Evolutionary conservation across 2,329 filamentous ascomycete species (phyloP).

Genomic region (Trichoderma koningii): DNA sequence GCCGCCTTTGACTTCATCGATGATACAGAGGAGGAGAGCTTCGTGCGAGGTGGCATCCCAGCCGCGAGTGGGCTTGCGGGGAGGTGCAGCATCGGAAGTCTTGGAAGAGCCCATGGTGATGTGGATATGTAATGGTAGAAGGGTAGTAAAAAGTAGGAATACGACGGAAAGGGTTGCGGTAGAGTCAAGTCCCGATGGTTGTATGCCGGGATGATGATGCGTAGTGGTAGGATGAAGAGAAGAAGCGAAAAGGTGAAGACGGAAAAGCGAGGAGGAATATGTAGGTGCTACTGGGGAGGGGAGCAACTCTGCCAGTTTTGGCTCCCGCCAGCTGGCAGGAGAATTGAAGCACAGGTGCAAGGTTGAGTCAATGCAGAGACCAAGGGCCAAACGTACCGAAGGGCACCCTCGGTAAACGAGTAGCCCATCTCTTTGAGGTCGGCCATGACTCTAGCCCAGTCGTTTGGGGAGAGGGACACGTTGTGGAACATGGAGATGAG

Average conservation of each 20-base stretch:
- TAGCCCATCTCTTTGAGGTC: constrained; percentile 45
- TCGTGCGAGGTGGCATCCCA: constrained; percentile 45
- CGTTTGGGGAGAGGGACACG: constrained; percentile 38
- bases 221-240: background rate
- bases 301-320: background rate
- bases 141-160: background rate
- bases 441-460: constrained; percentile 43
- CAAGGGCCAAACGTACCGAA: constrained; percentile 41
- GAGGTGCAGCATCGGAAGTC: background rate
- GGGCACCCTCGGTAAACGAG: constrained; percentile 44
- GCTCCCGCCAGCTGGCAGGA: constrained; percentile 1
- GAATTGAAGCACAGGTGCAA: constrained; percentile 4
- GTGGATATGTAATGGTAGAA: background rate
- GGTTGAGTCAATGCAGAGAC: constrained; percentile 17
- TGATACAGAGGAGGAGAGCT: constrained; percentile 43
- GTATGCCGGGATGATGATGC: constrained; percentile 20
- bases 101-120: constrained; percentile 25
- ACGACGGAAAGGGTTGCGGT: background rate
- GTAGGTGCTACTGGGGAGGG: background rate
- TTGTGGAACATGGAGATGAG: constrained; percentile 46
- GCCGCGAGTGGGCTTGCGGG: constrained; percentile 34
- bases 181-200: background rate
- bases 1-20: constrained; percentile 42
- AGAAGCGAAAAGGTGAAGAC: background rate
- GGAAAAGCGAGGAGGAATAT: background rate